Conservation (phyloP, 306 rosid genomes). For the Vicia faba region DNA sequence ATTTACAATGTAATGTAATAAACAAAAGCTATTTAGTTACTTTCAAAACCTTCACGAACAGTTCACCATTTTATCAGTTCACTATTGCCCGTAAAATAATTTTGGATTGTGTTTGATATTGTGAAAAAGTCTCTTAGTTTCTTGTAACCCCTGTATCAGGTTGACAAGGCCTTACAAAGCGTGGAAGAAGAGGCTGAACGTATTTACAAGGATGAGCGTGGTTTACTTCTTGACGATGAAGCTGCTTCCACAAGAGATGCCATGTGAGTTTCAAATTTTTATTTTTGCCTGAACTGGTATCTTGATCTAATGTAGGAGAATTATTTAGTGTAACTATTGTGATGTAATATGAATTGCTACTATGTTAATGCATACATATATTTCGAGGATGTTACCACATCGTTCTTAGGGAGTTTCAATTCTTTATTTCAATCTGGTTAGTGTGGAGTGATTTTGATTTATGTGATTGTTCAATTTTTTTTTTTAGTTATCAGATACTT, state of each 20-base stretch:
- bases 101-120: conserved; percentile 2
- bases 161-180: conserved; percentile 86
- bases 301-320: conserved; percentile 9
- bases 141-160: conserved; percentile 49
- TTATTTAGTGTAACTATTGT: background rate
- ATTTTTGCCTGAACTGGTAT: conserved; percentile 3
- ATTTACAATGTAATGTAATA: conserved; percentile 5
- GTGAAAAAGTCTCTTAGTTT: conserved; percentile 12
- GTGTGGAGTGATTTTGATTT: conserved; percentile 11
- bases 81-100: background rate
- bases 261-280: conserved; percentile 61
- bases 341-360: conserved; percentile 14
- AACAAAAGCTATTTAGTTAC: background rate
- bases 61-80: background rate
- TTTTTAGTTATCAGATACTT: background rate
- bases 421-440: conserved; percentile 22
- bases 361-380: too few relatives aligned
- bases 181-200: conserved; percentile 94
- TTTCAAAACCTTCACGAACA: background rate
- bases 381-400: background rate
- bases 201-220: conserved; percentile 90
- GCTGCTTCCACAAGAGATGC: conserved; percentile 98
- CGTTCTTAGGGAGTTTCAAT: conserved; percentile 1
- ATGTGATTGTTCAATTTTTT: background rate
- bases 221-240: conserved; percentile 83